A percentile compares a stretch with the other conserved stretches of the same genome.
These are phyloP conservation scores for Acanthamoeba rhysodes DNA, from an alignment of 208 protist genomes.

Conservation along the genomic window DNA sequence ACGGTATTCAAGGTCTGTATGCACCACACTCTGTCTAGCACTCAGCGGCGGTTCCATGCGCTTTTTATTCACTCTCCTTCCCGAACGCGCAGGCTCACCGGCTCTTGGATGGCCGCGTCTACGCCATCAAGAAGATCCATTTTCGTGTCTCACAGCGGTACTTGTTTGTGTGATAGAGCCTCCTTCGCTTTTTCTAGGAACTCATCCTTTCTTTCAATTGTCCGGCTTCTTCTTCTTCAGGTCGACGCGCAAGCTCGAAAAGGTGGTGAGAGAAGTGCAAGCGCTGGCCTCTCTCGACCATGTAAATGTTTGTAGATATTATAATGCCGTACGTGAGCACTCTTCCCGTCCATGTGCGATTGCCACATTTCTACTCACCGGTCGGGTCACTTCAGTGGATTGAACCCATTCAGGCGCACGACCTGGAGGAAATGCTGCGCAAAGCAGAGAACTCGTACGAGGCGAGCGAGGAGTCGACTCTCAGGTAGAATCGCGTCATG, in stretches of 20 bases:
- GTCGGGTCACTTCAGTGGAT: background rate
- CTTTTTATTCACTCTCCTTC: background rate
- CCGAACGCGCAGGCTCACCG: background rate
- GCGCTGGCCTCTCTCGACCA: conserved; percentile 54
- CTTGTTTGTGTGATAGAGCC: background rate
- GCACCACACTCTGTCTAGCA: background rate
- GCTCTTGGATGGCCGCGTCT: background rate
- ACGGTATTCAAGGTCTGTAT: background rate
- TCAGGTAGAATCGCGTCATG: background rate
- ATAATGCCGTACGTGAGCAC: background rate
- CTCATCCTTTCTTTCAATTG: too few species aligned
- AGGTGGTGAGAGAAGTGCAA: conserved; percentile 46
- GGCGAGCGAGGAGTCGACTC: conserved; percentile 1
- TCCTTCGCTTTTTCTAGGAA: background rate
- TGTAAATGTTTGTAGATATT: conserved; percentile 60
- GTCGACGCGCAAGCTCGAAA: conserved; percentile 37
- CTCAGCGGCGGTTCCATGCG: background rate
- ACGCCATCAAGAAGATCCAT: conserved; percentile 65
- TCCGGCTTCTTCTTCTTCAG: background rate
- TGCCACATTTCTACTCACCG: background rate
- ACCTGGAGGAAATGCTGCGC: conserved; percentile 10
- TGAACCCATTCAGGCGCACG: background rate
- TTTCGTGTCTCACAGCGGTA: conserved; percentile 30
- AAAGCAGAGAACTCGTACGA: conserved; percentile 19
- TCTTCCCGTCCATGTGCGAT: background rate